Percentiles rank a stretch among this genome's conserved stretches.
Evolutionary conservation across 208 protist genomes (phyloP).

Genomic region (Crithidia expoeki): DNA sequence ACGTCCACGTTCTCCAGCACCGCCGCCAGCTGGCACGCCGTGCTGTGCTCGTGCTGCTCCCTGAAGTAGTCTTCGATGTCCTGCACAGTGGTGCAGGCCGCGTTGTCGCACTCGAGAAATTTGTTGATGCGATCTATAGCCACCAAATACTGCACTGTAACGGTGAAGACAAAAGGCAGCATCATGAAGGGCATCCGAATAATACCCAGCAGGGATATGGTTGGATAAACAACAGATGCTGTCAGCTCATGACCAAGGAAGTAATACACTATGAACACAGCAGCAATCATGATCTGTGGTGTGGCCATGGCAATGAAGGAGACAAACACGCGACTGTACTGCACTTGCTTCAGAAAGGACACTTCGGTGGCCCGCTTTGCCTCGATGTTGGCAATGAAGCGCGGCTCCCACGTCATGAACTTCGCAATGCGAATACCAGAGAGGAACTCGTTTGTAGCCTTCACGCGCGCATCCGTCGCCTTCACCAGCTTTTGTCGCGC

Average conservation of each 20-base stretch:
- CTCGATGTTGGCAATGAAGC: constrained; percentile 52
- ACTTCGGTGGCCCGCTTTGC: constrained; percentile 55
- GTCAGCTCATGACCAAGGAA: constrained; percentile 61
- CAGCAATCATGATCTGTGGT: constrained; percentile 61
- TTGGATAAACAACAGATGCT: constrained; percentile 84
- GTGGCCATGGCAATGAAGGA: constrained; percentile 66
- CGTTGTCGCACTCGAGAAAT: constrained; percentile 68
- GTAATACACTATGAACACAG: constrained; percentile 64
- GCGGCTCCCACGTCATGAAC: constrained; percentile 88
- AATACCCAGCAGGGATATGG: constrained; percentile 88
- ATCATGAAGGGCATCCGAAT: constrained; percentile 91
- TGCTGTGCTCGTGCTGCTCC: no score
- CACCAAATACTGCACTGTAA: constrained; percentile 70
- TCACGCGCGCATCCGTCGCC: constrained; percentile 80
- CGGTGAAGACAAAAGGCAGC: constrained; percentile 77
- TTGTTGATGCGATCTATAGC: constrained; percentile 65
- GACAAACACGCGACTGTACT: constrained; percentile 37
- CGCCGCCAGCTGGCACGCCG: constrained; percentile 23
- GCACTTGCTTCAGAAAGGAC: constrained; percentile 38
- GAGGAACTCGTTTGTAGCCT: constrained; percentile 87
- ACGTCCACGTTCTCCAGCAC: constrained; percentile 34
- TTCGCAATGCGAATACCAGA: constrained; percentile 92
- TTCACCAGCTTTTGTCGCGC: constrained; percentile 50
- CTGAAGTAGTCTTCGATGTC: constrained; percentile 27
- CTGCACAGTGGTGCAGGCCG: constrained; percentile 4